A percentile compares a stretch with the other conserved stretches of the same genome.
Evolutionary conservation across 2,329 filamentous ascomycete genomes (phyloP).

Genomic region (Botrytis porri): DNA sequence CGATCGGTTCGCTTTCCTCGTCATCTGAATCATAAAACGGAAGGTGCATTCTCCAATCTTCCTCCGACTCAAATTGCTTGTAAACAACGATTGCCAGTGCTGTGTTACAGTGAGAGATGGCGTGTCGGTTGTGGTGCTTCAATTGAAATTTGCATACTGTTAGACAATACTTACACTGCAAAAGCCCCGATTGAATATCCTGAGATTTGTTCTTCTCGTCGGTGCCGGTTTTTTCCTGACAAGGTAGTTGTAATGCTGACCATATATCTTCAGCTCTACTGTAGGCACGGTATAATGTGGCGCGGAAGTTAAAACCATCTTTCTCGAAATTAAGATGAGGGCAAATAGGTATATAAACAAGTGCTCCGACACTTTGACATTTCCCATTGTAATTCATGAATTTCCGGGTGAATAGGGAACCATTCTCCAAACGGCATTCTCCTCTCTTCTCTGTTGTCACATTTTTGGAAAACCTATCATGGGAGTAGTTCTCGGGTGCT

Average conservation of each 20-base stretch:
- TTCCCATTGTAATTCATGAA: not conserved
- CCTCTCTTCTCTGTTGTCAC: not conserved
- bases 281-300: not conserved
- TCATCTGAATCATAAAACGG: not conserved
- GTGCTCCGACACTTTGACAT: not conserved
- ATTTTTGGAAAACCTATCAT: not conserved
- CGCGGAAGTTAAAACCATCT: too few species aligned
- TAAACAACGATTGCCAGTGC: not conserved
- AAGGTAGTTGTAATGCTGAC: not conserved
- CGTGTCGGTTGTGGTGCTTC: not conserved
- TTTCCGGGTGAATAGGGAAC: not conserved
- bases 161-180: not conserved
- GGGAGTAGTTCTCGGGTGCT: not conserved
- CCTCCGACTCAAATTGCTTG: not conserved
- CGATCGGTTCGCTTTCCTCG: not conserved
- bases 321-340: not conserved
- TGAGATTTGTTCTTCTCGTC: not conserved
- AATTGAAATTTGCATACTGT: not conserved
- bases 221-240: not conserved
- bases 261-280: not conserved
- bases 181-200: not conserved
- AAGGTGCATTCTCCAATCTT: not conserved
- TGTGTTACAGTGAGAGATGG: not conserved
- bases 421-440: not conserved
- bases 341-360: not conserved